These are phyloP conservation scores for Aspergillus hancockii DNA, from an alignment of 495 filamentous ascomycete genomes.

Conservation along the genomic window DNA sequence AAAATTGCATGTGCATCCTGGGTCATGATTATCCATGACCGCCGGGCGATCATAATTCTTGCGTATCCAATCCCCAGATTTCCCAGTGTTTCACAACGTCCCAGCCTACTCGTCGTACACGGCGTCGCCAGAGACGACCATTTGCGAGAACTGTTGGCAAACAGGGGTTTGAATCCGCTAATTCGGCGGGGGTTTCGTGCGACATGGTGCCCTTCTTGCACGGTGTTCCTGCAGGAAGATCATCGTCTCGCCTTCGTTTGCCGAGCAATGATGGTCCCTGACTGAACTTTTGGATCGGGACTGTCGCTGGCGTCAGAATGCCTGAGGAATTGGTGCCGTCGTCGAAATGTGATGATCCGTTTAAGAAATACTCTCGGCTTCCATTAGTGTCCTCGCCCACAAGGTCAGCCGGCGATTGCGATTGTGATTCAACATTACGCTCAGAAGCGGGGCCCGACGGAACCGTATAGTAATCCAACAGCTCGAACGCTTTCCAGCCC, in stretches of 20 bases:
- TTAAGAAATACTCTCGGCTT: conserved; percentile 8
- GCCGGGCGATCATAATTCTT: conserved; percentile 33
- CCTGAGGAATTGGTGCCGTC: not conserved
- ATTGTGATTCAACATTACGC: conserved; percentile 18
- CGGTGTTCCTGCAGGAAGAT: not conserved
- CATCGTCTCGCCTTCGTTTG: conserved; percentile 22
- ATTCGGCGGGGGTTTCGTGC: not conserved
- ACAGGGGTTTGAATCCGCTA: not conserved
- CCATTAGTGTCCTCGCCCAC: conserved; percentile 12
- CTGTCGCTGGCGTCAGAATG: conserved; percentile 7
- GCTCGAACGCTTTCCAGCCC: conserved; percentile 42
- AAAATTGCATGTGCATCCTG: not conserved
- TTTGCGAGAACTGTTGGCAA: conserved; percentile 6
- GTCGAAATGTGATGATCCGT: not conserved
- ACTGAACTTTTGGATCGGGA: not conserved
- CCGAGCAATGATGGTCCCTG: conserved; percentile 18
- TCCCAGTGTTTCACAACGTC: conserved; percentile 46
- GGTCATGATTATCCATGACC: not conserved
- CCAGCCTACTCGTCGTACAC: conserved; percentile 40
- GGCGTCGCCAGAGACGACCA: conserved; percentile 30
- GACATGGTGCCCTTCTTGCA: not conserved
- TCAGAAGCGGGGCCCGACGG: conserved; percentile 8
- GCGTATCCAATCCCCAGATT: conserved; percentile 44
- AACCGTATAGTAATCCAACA: conserved; percentile 40
- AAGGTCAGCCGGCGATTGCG: conserved; percentile 8